Percentiles rank a stretch among this genome's conserved stretches.
Evolutionary conservation across 164 flowering plant species (phyloP).

Genomic region (Aristolochia fimbriata): DNA sequence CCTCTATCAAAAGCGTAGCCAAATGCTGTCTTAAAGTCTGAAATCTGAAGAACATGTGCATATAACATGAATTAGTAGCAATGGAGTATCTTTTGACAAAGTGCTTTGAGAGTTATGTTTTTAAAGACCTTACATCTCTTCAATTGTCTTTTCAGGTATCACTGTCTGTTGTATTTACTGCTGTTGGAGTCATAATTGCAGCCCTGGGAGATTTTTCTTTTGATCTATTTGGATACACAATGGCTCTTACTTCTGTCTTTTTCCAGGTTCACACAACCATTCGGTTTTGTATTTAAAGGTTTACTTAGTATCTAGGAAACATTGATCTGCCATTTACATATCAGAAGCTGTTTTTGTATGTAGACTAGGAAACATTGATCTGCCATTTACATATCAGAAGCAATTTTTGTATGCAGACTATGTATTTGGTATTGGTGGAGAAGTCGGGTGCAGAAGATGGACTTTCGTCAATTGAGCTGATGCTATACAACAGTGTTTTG

Average conservation of each 20-base stretch:
- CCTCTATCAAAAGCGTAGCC: too few relatives aligned
- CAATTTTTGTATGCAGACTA: conserved; percentile 51
- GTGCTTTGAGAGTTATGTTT: neutral
- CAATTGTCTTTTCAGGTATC: conserved; percentile 47
- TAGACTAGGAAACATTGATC: conserved; percentile 49
- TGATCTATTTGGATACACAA: conserved; percentile 81
- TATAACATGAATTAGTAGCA: too few relatives aligned
- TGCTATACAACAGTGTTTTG: conserved; percentile 83
- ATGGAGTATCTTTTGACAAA: neutral
- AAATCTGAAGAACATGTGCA: too few relatives aligned
- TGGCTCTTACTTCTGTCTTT: conserved; percentile 94
- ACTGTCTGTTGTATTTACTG: conserved; percentile 70
- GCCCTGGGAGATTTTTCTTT: conserved; percentile 97
- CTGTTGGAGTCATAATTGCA: conserved; percentile 80
- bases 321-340: conserved; percentile 3
- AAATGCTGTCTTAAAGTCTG: too few relatives aligned
- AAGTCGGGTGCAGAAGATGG: conserved; percentile 97
- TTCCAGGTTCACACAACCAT: conserved; percentile 53
- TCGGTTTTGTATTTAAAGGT: neutral
- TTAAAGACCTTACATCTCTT: conserved; percentile 4
- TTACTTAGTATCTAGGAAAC: neutral
- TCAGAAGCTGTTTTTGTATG: conserved; percentile 12
- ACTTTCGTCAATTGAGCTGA: conserved; percentile 88
- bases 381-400: conserved; percentile 3
- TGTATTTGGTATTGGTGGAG: conserved; percentile 96